A percentile compares a stretch with the other conserved stretches of the same genome.
These are phyloP conservation scores for Daldinia decipiens DNA, from an alignment of 495 filamentous ascomycete genomes.

Conservation along the genomic window DNA sequence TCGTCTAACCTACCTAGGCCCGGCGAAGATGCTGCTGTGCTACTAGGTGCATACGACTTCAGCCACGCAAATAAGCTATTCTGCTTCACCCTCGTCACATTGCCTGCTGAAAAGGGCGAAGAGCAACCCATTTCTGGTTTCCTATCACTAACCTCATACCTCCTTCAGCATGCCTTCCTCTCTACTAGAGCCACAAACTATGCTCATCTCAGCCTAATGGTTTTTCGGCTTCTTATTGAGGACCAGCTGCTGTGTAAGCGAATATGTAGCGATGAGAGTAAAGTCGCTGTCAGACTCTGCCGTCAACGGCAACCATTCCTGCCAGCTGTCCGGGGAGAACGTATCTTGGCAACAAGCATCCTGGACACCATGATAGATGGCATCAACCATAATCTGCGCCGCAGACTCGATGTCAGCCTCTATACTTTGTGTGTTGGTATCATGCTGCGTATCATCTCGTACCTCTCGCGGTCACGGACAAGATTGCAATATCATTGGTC, in stretches of 20 bases:
- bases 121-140: constrained; percentile 83
- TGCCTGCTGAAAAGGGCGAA: constrained; percentile 69
- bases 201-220: constrained; percentile 81
- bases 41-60: constrained; percentile 93
- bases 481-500: constrained; percentile 92
- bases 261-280: constrained; percentile 83
- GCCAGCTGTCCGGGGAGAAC: constrained; percentile 76
- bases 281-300: constrained; percentile 81
- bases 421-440: constrained; percentile 85
- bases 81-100: constrained; percentile 80
- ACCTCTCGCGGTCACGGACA: constrained; percentile 80
- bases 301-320: constrained; percentile 89
- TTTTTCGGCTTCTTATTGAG: constrained; percentile 87
- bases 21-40: constrained; percentile 75
- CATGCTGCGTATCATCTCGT: constrained; percentile 81
- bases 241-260: constrained; percentile 85
- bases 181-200: constrained; percentile 81
- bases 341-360: constrained; percentile 76
- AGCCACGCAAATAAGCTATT: constrained; percentile 95
- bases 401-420: constrained; percentile 82
- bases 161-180: constrained; percentile 91
- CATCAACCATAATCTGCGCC: constrained; percentile 91
- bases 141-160: constrained; percentile 89
- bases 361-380: constrained; percentile 89
- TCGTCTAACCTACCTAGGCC: constrained; percentile 67